Percentiles rank a stretch among this genome's conserved stretches.
Evolutionary conservation across 1,139 yeast species (phyloP).

Genomic region (Saccharomyces hybrid): DNA sequence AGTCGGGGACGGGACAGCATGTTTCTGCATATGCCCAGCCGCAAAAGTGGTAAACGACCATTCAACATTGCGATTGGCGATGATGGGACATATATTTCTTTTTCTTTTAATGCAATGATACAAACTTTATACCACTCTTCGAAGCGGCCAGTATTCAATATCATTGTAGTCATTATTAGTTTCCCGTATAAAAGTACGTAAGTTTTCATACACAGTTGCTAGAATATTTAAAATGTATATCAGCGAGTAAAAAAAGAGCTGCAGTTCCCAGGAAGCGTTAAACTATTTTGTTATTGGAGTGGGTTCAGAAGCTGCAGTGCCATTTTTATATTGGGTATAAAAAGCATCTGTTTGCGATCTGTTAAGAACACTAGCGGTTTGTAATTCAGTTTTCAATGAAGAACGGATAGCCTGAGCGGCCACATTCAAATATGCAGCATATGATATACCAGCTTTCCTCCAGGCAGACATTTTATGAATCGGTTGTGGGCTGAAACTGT

Average conservation of each 20-base stretch:
- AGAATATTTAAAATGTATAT: slow-evolving; percentile 1
- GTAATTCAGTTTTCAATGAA: slow-evolving; percentile 82
- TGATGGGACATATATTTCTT: neutral
- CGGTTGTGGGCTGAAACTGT: neutral
- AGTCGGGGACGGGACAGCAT: neutral
- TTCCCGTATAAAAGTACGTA: slow-evolving; percentile 2
- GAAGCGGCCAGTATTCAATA: neutral
- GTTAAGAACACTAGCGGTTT: slow-evolving; percentile 58
- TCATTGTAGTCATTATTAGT: slow-evolving; percentile 1
- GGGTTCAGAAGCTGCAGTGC: slow-evolving; percentile 39
- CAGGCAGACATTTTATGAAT: slow-evolving; percentile 51
- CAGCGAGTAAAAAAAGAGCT: neutral
- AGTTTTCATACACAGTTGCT: neutral
- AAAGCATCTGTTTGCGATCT: slow-evolving; percentile 74
- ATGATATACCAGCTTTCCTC: slow-evolving; percentile 82
- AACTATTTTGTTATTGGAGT: slow-evolving; percentile 29
- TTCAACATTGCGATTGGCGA: neutral
- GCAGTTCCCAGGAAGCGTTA: slow-evolving; percentile 2
- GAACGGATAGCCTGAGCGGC: slow-evolving; percentile 86
- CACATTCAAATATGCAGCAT: slow-evolving; percentile 83
- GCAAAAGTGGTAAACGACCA: neutral
- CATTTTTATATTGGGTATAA: slow-evolving; percentile 67
- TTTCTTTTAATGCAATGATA: neutral
- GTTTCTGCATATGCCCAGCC: neutral
- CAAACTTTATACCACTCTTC: neutral